These are phyloP conservation scores for Aspergillus spinulosporus DNA, from an alignment of 2,329 filamentous ascomycete species.

Conservation along the genomic window DNA sequence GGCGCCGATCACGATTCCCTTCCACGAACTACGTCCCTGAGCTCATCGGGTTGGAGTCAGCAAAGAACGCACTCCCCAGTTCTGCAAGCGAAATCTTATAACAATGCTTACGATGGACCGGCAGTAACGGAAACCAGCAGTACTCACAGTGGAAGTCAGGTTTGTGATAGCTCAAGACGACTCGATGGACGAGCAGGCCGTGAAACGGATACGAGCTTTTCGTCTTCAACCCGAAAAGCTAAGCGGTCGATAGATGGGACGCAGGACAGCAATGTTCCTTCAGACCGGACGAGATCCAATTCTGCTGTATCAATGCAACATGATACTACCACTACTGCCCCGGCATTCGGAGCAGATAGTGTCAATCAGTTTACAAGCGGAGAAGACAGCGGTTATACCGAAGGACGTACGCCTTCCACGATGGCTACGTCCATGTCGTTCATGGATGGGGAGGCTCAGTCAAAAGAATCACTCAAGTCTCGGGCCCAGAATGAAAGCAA, in stretches of 20 bases:
- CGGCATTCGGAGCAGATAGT: slow-evolving; percentile 33
- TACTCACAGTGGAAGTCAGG: slow-evolving; percentile 23
- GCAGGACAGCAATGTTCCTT: slow-evolving; percentile 28
- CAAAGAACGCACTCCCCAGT: slow-evolving; percentile 37
- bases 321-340: slow-evolving; percentile 28
- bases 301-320: slow-evolving; percentile 33
- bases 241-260: slow-evolving; percentile 30
- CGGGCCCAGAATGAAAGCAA: slow-evolving; percentile 27
- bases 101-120: slow-evolving; percentile 31
- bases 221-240: slow-evolving; percentile 23
- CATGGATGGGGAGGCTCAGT: slow-evolving; percentile 31
- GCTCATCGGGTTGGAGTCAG: slow-evolving; percentile 33
- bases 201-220: slow-evolving; percentile 31
- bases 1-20: slow-evolving; percentile 34
- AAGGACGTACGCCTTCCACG: slow-evolving; percentile 32
- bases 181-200: slow-evolving; percentile 31
- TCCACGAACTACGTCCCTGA: slow-evolving; percentile 29
- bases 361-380: slow-evolving; percentile 31
- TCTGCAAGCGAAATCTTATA: slow-evolving; percentile 32
- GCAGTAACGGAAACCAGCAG: slow-evolving; percentile 24
- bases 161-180: slow-evolving; percentile 28
- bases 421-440: slow-evolving; percentile 31
- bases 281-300: slow-evolving; percentile 37
- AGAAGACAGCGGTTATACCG: slow-evolving; percentile 28
- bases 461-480: slow-evolving; percentile 30